Base-by-base conservation (phyloP, 345 rosid species). In the Syzygium oleosum region DNA sequence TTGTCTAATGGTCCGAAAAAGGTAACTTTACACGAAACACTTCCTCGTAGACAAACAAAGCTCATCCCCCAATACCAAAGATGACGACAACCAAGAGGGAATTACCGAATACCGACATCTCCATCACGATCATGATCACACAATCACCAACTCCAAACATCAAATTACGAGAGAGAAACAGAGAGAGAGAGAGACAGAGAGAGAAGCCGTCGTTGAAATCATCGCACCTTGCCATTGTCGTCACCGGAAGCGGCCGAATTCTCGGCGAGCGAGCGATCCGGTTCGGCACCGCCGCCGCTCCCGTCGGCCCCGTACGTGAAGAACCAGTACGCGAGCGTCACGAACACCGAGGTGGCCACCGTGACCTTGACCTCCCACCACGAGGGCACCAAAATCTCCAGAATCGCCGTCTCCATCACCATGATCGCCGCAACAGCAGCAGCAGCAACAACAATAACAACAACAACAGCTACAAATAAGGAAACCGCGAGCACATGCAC, bases 321-420 rank as follows among this genome's bases (percentile, higher is more conserved):
- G 85, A 92, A 93, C 93, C 98, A 94, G 87, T 91, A 95, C 21
- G 96, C 91, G 34, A 80, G 90, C 90, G 94, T 93, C 85, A 94
- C 90, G 87, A 95, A 95, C 23, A 90, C 63, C 38, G 97, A 92
- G 58, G 98, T 96, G 12, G 92, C 96, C 85, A 95, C 87, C 31
- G 95, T 91, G 53, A 98, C 97, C 88, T 94, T 86, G 89, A 96
- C 84, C 94, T 98, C 99, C 99, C 99, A 97, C 94, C 93, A 90
- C 8, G 99, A 95, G 58, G 98, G 99, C 68, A 96, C 84, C 90
- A 97, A 90, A 85, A 93, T 88, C 85, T 90, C 95, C 85, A 90
- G 85, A 73, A 92, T 87, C 93, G 90, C 84, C 49, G 38, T 51
- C 89, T 54, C 85, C 43, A 84, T 86, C 88, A 78, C 61, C 79